Evolutionary conservation across 164 flowering plant genomes (phyloP), one percentile per base, ranked within the genome.

Genomic region (Piper betle): DNA sequence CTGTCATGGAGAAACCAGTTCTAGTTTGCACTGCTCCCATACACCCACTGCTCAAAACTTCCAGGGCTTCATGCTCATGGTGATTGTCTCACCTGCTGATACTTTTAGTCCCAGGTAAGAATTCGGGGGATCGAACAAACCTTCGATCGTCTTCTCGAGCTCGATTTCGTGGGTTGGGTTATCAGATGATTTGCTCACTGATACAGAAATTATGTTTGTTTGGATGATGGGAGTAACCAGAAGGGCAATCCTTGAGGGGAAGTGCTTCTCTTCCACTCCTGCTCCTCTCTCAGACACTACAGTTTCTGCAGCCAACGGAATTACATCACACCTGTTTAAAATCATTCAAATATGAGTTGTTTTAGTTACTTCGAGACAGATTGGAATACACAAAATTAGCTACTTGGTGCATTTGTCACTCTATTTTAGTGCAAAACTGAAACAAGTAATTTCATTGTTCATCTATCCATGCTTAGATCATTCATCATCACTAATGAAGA

Each of bases 1-100:
- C 78, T 71, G 52, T 87, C 96, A 38, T 92, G 93, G 39, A 92
- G 84, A 65, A 74, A 84, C 98, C 96, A 89, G 60, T 80, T 84
- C 71, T 89, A 54, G 12, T 64, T 84, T 2, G 77, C 91, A 16
- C 74, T 81, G 67, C 77, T 62, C 1, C 93, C 98, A 18, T 68
- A n/a, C 0, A 84, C 85, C 3, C 93, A 85, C 61, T 87, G 80
- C 71, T 92, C 98, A 57, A 87, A n/a, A 92, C 64, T 81, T 89
- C 98, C 98, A 92, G 10, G 98, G 96, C 71, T 81, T 87, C 67
- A 92, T 42, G 73, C 70, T 81, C 69, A 71, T 67, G 0, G 82
- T 84, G 54, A 64, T 19, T 12, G 77, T 77, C 69, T 92, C 98
- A 11, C 76, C 79, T 0, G 81, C 84, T 1, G 93, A 60, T 17